These are phyloP conservation scores for Podila horticola DNA, from an alignment of 192 early-diverging fungal genomes.

Conservation along the genomic window DNA sequence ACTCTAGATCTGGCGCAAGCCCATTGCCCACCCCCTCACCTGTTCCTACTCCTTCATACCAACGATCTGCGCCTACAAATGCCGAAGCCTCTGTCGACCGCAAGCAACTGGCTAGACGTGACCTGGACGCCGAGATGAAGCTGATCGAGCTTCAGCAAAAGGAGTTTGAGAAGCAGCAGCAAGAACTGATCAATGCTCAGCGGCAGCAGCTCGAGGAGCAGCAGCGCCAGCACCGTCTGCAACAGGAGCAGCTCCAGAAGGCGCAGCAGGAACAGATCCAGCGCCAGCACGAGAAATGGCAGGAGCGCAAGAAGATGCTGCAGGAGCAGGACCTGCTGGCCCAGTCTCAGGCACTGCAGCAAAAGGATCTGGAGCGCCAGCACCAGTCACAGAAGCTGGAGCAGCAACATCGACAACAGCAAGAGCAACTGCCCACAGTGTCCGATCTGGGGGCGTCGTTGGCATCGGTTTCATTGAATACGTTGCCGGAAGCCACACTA, in stretches of 20 bases:
- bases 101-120: slow-evolving; percentile 16
- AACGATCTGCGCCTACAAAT: background rate
- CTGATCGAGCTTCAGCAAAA: slow-evolving; percentile 42
- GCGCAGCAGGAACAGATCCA: slow-evolving; percentile 46
- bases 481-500: too few species aligned
- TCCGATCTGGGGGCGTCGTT: slow-evolving; percentile 7
- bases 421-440: background rate
- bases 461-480: slow-evolving; percentile 5
- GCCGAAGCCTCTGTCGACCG: slow-evolving; percentile 9
- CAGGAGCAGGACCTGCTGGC: slow-evolving; percentile 31
- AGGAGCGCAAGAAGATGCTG: slow-evolving; percentile 46
- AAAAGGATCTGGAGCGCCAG: slow-evolving; percentile 28
- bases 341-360: slow-evolving; percentile 15
- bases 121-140: slow-evolving; percentile 42
- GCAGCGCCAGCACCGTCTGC: slow-evolving; percentile 29
- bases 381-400: slow-evolving; percentile 25
- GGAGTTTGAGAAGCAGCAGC: slow-evolving; percentile 44
- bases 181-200: slow-evolving; percentile 20
- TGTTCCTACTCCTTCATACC: slow-evolving; percentile 3
- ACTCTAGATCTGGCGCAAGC: background rate
- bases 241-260: slow-evolving; percentile 36
- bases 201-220: slow-evolving; percentile 36
- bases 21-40: background rate
- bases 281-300: slow-evolving; percentile 46
- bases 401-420: slow-evolving; percentile 30